These are phyloP conservation scores for Fusarium ramigenum DNA, from an alignment of 2,329 filamentous ascomycete genomes.

Conservation along the genomic window DNA sequence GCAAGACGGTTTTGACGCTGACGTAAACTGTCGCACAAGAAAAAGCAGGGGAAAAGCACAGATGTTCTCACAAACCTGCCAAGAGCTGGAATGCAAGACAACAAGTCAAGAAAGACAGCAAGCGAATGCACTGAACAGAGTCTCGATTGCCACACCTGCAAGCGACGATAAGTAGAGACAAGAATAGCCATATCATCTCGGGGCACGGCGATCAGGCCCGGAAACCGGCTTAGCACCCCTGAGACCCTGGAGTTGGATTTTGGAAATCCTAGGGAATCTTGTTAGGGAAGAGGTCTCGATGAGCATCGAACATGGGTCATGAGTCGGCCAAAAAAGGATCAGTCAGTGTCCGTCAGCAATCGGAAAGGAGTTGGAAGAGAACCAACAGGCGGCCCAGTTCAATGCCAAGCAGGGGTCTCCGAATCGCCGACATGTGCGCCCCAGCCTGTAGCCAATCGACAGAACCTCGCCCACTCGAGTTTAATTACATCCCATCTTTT, in stretches of 20 bases:
- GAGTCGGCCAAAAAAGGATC: constrained; percentile 17
- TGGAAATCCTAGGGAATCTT: constrained; percentile 25
- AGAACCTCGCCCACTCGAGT: constrained; percentile 29
- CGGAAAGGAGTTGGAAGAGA: constrained; percentile 8
- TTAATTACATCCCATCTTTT: constrained; percentile 38
- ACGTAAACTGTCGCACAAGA: constrained; percentile 17
- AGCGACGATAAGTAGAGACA: constrained; percentile 10
- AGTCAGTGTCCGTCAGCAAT: constrained; percentile 12
- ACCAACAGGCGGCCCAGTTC: constrained; percentile 6
- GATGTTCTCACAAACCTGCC: not conserved
- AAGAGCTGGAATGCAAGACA: constrained; percentile 23
- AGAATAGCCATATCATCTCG: constrained; percentile 18
- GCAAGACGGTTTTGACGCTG: not conserved
- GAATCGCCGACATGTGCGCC: constrained; percentile 17
- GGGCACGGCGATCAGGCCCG: constrained; percentile 25
- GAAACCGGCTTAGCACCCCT: constrained; percentile 17
- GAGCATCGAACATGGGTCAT: constrained; percentile 12
- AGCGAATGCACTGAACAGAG: constrained; percentile 1
- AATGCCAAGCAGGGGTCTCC: constrained; percentile 29
- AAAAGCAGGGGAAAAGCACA: not conserved
- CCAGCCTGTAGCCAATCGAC: constrained; percentile 34
- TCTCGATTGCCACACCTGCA: constrained; percentile 7
- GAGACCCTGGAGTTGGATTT: constrained; percentile 8
- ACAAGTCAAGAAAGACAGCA: not conserved
- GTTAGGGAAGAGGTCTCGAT: constrained; percentile 15